Evolutionary conservation across 768 basidiomycete genomes (phyloP).

Genomic region (Suillus decipiens): DNA sequence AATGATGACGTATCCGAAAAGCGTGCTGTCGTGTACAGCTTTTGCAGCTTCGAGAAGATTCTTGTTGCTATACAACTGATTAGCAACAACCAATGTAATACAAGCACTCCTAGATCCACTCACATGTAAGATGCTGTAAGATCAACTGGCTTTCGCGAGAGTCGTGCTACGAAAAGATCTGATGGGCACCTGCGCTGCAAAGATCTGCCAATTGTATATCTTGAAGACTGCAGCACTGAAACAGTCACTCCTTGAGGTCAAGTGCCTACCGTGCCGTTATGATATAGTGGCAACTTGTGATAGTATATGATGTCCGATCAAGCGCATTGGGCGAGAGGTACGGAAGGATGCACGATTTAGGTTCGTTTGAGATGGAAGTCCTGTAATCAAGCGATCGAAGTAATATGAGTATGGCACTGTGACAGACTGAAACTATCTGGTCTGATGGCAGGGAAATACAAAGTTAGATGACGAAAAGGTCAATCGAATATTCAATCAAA

Average conservation of each 20-base stretch:
- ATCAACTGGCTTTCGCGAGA: not conserved
- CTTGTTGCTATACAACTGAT: not conserved
- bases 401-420: not conserved
- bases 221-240: not conserved
- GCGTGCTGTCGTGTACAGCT: not conserved
- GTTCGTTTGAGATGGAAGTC: not conserved
- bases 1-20: not conserved
- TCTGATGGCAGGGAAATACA: not conserved
- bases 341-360: not conserved
- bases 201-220: not conserved
- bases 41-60: not conserved
- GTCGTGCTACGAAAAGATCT: not conserved
- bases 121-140: not conserved
- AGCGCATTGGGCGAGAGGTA: not conserved
- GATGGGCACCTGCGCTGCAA: not conserved
- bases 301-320: not conserved
- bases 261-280: not conserved
- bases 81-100: not conserved
- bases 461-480: not conserved
- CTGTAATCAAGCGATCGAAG: not conserved
- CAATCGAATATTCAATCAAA: not conserved
- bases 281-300: not conserved
- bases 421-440: not conserved
- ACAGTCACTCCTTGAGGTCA: not conserved
- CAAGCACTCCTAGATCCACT: not conserved